Evolutionary conservation across 2,329 filamentous ascomycete genomes (phyloP).

Genomic region (Calcarisporium arbuscula): DNA sequence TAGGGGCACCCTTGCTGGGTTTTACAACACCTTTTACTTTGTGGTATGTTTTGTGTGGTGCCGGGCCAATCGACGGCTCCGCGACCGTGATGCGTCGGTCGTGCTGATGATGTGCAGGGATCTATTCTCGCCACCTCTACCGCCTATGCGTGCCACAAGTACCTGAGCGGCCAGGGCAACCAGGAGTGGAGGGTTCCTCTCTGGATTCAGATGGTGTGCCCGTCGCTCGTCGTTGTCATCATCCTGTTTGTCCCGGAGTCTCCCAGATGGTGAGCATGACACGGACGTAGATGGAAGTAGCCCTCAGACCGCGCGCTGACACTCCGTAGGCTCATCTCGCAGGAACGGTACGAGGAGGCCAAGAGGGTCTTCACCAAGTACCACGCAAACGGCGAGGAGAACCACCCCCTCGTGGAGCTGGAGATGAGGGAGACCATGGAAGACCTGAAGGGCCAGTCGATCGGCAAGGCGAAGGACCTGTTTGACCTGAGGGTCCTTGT

Average conservation of each 20-base stretch:
- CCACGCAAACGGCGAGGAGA: slow-evolving; percentile 30
- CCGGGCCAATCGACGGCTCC: not conserved
- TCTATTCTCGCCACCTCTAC: slow-evolving; percentile 24
- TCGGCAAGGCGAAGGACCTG: slow-evolving; percentile 26
- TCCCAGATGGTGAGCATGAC: slow-evolving; percentile 17
- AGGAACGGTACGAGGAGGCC: slow-evolving; percentile 24
- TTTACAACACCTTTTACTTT: slow-evolving; percentile 36
- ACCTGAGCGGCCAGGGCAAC: slow-evolving; percentile 14
- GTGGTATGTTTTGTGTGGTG: slow-evolving; percentile 18
- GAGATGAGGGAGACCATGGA: slow-evolving; percentile 30
- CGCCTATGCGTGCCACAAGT: slow-evolving; percentile 23
- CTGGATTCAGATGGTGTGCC: slow-evolving; percentile 27
- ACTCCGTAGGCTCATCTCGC: slow-evolving; percentile 15
- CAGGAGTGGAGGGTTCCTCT: slow-evolving; percentile 25
- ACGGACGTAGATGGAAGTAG: not conserved
- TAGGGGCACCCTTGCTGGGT: slow-evolving; percentile 49
- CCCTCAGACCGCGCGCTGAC: not conserved
- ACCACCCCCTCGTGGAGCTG: slow-evolving; percentile 29
- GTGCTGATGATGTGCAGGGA: slow-evolving; percentile 7
- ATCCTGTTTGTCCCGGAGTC: slow-evolving; percentile 27
- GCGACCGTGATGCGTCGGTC: not conserved
- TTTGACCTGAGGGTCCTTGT: slow-evolving; percentile 27
- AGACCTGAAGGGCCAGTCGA: slow-evolving; percentile 19
- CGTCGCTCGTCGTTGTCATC: slow-evolving; percentile 19
- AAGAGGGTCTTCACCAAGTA: slow-evolving; percentile 27